A percentile compares a stretch with the other conserved stretches of the same genome.
phyloP scores from a whole-genome alignment of 2,329 filamentous ascomycete genomes.

The Colletotrichum tropicicola region DNA sequence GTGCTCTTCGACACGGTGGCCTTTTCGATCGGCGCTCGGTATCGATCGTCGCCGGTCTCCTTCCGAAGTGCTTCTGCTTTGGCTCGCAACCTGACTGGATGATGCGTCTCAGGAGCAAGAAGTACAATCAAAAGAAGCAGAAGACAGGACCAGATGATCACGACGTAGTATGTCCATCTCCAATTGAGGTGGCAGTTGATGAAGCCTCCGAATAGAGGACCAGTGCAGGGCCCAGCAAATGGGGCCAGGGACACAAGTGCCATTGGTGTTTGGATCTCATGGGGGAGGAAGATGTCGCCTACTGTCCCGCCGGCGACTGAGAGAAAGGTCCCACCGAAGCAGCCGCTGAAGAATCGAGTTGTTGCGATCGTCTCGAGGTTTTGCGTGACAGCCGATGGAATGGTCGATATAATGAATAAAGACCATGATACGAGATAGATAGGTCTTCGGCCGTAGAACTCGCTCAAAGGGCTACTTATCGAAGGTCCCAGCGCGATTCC shows the following conservation, averaged over 20 bases:
- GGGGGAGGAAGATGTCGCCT: slow-evolving; percentile 76
- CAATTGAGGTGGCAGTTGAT: slow-evolving; percentile 80
- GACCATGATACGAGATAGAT: slow-evolving; percentile 83
- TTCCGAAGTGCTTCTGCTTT: slow-evolving; percentile 77
- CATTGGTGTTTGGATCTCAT: slow-evolving; percentile 82
- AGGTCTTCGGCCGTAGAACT: slow-evolving; percentile 85
- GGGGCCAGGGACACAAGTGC: slow-evolving; percentile 76
- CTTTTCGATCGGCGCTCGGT: slow-evolving; percentile 79
- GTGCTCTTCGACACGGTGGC: slow-evolving; percentile 63
- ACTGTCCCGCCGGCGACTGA: slow-evolving; percentile 86
- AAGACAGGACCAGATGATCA: slow-evolving; percentile 80
- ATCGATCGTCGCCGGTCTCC: slow-evolving; percentile 78
- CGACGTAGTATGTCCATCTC: slow-evolving; percentile 85
- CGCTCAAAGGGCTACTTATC: slow-evolving; percentile 69
- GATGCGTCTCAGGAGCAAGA: slow-evolving; percentile 88
- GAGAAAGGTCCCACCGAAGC: slow-evolving; percentile 74
- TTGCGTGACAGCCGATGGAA: slow-evolving; percentile 81
- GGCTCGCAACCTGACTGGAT: slow-evolving; percentile 72
- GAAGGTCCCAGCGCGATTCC: slow-evolving; percentile 72
- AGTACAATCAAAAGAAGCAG: slow-evolving; percentile 71
- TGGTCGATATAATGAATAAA: slow-evolving; percentile 80
- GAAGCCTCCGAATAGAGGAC: slow-evolving; percentile 78
- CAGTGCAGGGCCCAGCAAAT: slow-evolving; percentile 68
- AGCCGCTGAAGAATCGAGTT: slow-evolving; percentile 78
- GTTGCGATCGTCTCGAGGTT: slow-evolving; percentile 84